Evolutionary conservation across 2,329 filamentous ascomycete species (phyloP).

Genomic region (Fusarium ambrosium): DNA sequence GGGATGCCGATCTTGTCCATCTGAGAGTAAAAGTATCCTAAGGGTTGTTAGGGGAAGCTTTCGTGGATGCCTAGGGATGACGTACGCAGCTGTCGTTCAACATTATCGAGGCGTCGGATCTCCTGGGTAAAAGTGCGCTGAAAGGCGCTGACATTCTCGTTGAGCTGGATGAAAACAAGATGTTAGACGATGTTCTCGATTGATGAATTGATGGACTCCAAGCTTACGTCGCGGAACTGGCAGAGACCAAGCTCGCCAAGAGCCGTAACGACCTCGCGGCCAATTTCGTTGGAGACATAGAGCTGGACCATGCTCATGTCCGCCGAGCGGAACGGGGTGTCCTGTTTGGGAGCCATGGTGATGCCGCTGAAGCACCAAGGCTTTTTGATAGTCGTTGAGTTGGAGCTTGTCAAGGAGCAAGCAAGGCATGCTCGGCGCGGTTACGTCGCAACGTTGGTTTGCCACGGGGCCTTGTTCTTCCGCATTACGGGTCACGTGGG

Average conservation of each 20-base stretch:
- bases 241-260: slow-evolving; percentile 96
- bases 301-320: slow-evolving; percentile 99
- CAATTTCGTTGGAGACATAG: slow-evolving; percentile 99
- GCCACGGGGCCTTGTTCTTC: slow-evolving; percentile 46
- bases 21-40: slow-evolving; percentile 93
- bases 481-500: slow-evolving; percentile 45
- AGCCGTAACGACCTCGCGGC: slow-evolving; percentile 95
- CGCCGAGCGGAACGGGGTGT: slow-evolving; percentile 99
- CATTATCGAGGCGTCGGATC: slow-evolving; percentile 96
- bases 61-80: slow-evolving; percentile 46
- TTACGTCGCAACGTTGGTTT: slow-evolving; percentile 43
- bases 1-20: slow-evolving; percentile 94
- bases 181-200: slow-evolving; percentile 33
- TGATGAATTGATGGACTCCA: slow-evolving; percentile 33
- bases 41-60: slow-evolving; percentile 47
- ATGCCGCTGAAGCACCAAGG: slow-evolving; percentile 50
- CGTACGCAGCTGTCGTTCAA: slow-evolving; percentile 95
- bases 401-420: slow-evolving; percentile 50
- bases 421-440: slow-evolving; percentile 45
- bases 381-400: slow-evolving; percentile 46
- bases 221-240: slow-evolving; percentile 93
- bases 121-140: slow-evolving; percentile 98
- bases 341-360: slow-evolving; percentile 76
- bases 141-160: slow-evolving; percentile 92
- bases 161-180: slow-evolving; percentile 72